These are phyloP conservation scores for Peniophora sp. DNA, from an alignment of 1,284 basidiomycete genomes.

Conservation along the genomic window DNA sequence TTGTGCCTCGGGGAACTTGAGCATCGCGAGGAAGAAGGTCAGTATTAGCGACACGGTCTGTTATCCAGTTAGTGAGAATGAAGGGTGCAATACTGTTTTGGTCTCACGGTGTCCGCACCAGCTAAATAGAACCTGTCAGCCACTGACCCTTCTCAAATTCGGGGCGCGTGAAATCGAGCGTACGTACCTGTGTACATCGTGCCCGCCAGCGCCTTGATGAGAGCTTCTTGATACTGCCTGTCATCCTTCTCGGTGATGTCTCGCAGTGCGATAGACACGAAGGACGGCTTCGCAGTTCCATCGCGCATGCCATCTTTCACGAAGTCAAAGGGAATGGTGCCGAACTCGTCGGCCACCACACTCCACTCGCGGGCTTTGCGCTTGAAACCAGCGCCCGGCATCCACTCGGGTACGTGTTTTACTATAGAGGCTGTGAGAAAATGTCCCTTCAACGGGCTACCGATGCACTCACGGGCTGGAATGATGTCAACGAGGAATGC, in stretches of 20 bases:
- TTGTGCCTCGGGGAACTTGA: constrained; percentile 22
- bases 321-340: constrained; percentile 13
- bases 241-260: constrained; percentile 13
- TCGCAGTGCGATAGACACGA: constrained; percentile 15
- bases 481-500: constrained; percentile 16
- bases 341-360: constrained; percentile 10
- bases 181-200: constrained; percentile 14
- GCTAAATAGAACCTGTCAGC: constrained; percentile 6
- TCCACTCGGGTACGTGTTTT: constrained; percentile 20
- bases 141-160: background rate
- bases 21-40: constrained; percentile 22
- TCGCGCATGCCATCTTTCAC: constrained; percentile 14
- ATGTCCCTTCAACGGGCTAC: background rate
- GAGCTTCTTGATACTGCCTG: constrained; percentile 11
- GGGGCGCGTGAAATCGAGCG: background rate
- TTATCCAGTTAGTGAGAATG: background rate
- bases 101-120: constrained; percentile 13
- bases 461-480: constrained; percentile 11
- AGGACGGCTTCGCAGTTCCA: constrained; percentile 12
- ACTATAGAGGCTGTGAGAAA: constrained; percentile 6
- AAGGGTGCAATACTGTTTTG: background rate
- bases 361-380: constrained; percentile 19
- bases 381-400: constrained; percentile 22
- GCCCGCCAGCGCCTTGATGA: constrained; percentile 13
- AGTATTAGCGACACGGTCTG: constrained; percentile 12